Percentiles rank a stretch among this genome's conserved stretches.
These are phyloP conservation scores for Blepharisma japonicum DNA, from an alignment of 73 alveolate species.

Conservation along the genomic window DNA sequence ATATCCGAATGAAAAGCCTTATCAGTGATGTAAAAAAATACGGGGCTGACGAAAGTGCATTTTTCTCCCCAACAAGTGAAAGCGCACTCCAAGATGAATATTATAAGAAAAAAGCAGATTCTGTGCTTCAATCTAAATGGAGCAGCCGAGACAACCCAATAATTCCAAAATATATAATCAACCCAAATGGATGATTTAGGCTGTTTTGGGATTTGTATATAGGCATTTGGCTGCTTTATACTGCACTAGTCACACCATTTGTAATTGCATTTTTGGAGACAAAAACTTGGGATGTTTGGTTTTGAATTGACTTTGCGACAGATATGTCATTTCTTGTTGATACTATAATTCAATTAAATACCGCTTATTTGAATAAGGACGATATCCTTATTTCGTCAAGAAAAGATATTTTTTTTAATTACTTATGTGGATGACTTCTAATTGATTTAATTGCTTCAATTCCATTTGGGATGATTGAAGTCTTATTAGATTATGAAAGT, in stretches of 20 bases:
- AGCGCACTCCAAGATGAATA: too few species aligned
- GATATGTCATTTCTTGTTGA: background rate
- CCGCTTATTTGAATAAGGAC: background rate
- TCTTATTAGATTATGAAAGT: too few species aligned
- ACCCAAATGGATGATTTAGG: background rate
- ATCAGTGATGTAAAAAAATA: background rate
- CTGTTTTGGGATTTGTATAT: background rate
- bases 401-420: constrained; percentile 3
- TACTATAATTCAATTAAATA: background rate
- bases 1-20: background rate
- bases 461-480: background rate
- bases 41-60: too few species aligned
- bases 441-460: background rate
- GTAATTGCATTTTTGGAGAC: constrained; percentile 14
- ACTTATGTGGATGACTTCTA: background rate
- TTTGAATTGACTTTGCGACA: background rate
- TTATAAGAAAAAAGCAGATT: too few species aligned
- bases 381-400: background rate
- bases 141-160: too few species aligned
- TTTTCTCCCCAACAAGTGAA: too few species aligned
- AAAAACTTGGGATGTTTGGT: background rate
- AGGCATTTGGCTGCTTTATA: constrained; percentile 9
- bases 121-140: too few species aligned
- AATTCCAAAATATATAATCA: background rate
- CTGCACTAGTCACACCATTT: constrained; percentile 20